Evolutionary conservation across 2,329 filamentous ascomycete genomes (phyloP), one percentile per base, ranked within the genome.

Genomic region (Colletotrichum karsti): DNA sequence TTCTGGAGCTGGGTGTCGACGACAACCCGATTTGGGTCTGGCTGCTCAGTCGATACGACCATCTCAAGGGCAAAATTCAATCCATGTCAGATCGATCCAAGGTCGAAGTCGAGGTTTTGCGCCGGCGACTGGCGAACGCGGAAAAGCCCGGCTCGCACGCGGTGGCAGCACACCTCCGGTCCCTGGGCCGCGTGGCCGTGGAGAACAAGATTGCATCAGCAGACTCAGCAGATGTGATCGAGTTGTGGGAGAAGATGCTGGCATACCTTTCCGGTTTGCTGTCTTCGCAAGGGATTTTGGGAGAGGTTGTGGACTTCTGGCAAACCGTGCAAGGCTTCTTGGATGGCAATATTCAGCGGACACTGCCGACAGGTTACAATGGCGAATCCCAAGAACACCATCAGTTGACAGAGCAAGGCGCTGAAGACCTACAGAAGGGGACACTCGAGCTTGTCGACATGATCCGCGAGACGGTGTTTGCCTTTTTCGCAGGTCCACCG

Each of bases 1-100:
- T 99, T 59, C 83, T 99, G n/a, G 95, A 99, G 78, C 84, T 99
- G 20, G 97, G 96, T 7, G 94, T 97, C 3, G 92, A 97, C 9
- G 94, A 98, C 67, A 99, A 97, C 74, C 96, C 96, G 1, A 97
- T 99, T 70, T 97, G 93, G 93, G 88, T 97, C 10, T 99, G 96
- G 95, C 88, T 99, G 26, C 84, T 95, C 62, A 97, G 94, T 75
- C 91, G 93, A 50, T 97, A 95, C 76, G 93, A 97, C 71, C 91
- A 95, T 75, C 85, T 99, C 63, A 98, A 96, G 79, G 90, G 90
- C 71, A 97, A 93, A 77, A 95, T 98, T 59, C 88, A 90, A 44
- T 85, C 88, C 0, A 92, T 91, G 13, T 93, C 94, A 58, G 94
- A 98, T 71, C 90, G 94, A n/a, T 91, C 92, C 58, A 93, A 92